These are phyloP conservation scores for Beta lomatogona DNA, from an alignment of 179 eudicot genomes.

Conservation along the genomic window DNA sequence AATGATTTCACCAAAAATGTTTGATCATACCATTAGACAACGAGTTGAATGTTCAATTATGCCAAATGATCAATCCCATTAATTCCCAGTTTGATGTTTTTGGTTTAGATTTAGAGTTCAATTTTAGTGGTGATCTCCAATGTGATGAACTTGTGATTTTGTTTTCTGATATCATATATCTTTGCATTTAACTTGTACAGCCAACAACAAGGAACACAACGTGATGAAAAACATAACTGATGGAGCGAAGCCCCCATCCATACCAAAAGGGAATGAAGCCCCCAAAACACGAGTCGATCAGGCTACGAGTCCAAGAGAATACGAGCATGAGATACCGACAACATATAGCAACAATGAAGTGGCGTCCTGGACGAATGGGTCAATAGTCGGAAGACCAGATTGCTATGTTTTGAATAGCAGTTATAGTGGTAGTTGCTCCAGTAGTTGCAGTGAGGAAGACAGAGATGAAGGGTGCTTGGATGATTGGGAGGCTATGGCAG, in stretches of 20 bases:
- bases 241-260: conserved; percentile 10
- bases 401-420: conserved; percentile 10
- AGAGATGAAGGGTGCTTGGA: conserved; percentile 59
- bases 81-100: not conserved
- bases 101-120: not conserved
- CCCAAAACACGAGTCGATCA: conserved; percentile 2
- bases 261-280: conserved; percentile 3
- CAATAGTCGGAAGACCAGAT: conserved; percentile 10
- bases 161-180: not conserved
- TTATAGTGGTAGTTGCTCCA: conserved; percentile 45
- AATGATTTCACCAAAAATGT: too few relatives aligned
- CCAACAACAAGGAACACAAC: conserved; percentile 25
- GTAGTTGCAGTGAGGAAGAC: conserved; percentile 61
- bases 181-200: conserved; percentile 19
- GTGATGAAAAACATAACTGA: conserved; percentile 14
- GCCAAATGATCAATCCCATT: too few relatives aligned
- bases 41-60: too few relatives aligned
- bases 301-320: conserved; percentile 19
- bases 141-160: not conserved
- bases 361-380: conserved; percentile 20
- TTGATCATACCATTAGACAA: too few relatives aligned
- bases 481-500: conserved; percentile 91
- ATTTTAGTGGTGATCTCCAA: not conserved
- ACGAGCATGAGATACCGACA: conserved; percentile 15
- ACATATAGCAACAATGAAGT: conserved; percentile 16